Base-by-base conservation (phyloP, 2,329 filamentous ascomycete genomes). In the Diaporthe eres region DNA sequence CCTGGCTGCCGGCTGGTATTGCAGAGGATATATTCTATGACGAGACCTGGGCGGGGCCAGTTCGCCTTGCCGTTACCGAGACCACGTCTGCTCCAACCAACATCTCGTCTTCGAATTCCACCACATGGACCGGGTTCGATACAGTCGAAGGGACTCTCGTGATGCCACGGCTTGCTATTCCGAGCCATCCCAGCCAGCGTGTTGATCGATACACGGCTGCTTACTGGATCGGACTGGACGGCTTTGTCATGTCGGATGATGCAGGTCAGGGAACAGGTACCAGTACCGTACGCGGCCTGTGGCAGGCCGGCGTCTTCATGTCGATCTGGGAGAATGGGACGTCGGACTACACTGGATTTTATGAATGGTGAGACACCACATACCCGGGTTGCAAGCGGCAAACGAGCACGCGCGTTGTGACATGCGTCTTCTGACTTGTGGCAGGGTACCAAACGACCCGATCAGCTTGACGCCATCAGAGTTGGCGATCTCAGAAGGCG, bases 221-320 rank as follows among this genome's bases (percentile, higher is more conserved):
- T 28, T 74, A 42, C 49, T 74, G 71, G 47, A 61, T 74, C 37
- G 71, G 71, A 28, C 60, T 74, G 5, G 60, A 74, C 22, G 71
- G 71, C 8, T 74, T 74, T n/a, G 58, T 74, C 6, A 44, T 74
- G 34, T 53, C 71, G 12, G 25, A 28, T 7, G 58, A 73, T 22
- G 49, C 39, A 39, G 37, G 6, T 4, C 5, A 4, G 9, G 71
- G 25, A n/a, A n/a, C 8, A n/a, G 22, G 13, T 2, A 17, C 31
- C 0, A 9, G 10, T 53, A 53, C 31, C 6, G 51, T 74, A 5
- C 71, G 60, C 17, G 71, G 60, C n/a, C 34, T 74, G 39, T 74
- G 58, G 58, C 71, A 67, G 47, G 71, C 71, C 10, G 58, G 71
- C 1, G n/a, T 65, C 15, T 67, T 74, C 7, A 65, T 55, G 57